Conservation (phyloP, 805 yeast species). For the Myxozyma lipomycoides region DNA sequence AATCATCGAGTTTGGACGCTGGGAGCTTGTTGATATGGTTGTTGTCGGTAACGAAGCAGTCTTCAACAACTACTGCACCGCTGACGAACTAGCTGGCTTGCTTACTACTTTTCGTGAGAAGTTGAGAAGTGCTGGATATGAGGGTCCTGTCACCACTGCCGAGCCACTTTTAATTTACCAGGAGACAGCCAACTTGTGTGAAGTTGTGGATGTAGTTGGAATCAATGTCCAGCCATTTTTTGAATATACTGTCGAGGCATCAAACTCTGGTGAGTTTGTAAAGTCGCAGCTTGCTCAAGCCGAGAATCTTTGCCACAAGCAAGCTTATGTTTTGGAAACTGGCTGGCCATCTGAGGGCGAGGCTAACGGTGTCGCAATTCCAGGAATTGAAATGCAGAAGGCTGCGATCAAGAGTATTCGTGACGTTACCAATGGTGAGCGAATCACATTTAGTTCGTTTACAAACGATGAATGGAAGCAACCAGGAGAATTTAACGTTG, state of each 20-base stretch:
- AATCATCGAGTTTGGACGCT: conserved; percentile 50
- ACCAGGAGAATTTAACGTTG: conserved; percentile 80
- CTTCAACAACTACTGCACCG: conserved; percentile 58
- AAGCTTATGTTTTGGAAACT: conserved; percentile 44
- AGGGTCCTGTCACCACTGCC: conserved; percentile 73
- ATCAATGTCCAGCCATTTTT: conserved; percentile 83
- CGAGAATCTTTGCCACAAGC: conserved; percentile 41
- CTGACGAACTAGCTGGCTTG: conserved; percentile 57
- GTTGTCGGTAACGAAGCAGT: conserved; percentile 90
- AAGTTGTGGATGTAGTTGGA: conserved; percentile 72
- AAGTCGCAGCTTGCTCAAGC: conserved; percentile 56
- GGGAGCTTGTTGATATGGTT: conserved; percentile 69
- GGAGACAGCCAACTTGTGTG: conserved; percentile 59
- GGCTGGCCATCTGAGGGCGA: conserved; percentile 50
- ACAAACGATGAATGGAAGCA: conserved; percentile 76
- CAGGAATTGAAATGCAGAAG: conserved; percentile 28
- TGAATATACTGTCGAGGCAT: conserved; percentile 57
- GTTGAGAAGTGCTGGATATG: conserved; percentile 64
- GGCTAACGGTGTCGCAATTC: conserved; percentile 42
- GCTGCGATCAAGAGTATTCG: conserved; percentile 51
- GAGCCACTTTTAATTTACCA: conserved; percentile 78
- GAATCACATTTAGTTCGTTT: conserved; percentile 55
- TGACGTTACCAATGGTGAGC: conserved; percentile 50
- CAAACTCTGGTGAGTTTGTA: conserved; percentile 66
- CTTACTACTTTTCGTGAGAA: conserved; percentile 57